Evolutionary conservation across 352 stramenopile genomes (phyloP), one percentile per base, ranked within the genome.

Genomic region (Pythium vanterpoolii): DNA sequence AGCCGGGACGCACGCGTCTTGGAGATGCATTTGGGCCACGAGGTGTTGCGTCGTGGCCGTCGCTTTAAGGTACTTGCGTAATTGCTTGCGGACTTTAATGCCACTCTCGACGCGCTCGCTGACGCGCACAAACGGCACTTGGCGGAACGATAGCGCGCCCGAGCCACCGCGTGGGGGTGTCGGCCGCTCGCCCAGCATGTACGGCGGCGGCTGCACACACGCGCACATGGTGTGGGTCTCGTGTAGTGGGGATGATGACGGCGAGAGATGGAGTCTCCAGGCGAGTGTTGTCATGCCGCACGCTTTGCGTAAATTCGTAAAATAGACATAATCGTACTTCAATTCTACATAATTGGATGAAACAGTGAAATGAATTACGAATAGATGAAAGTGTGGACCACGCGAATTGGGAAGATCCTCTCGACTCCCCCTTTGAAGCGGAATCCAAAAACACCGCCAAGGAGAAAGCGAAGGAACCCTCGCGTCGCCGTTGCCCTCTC

Each of bases 61-160:
- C 45, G 83, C 77, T 59, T 89, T 89, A 19, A 94, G 69, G 66
- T 94, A 94, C 69, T 92, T 92, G 64, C 80, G 71, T 34, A 94
- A 65, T 60, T 94, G 80, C 63, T 91, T 89, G 66, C 85, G 83
- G 26, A 92, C 83, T 52, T 86, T 87, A 43, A 90, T 73, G 52
- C 85, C 85, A 59, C 76, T 90, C 62, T 92, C 85, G 33, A 92
- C 79, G 54, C 85, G 85, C 59, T 88, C 79, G 56, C 61, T 86
- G 46, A 87, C 81, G 50, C 79, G 81, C 43, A 94, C 79, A 57
- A 92, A 94, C 40, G 85, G 85, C 46, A 94, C 85, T 52, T 91
- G 81, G n/a, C 74, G 79, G 62, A 89, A 91, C 24, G 79, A 77
- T 4, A 79, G 67, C 1, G 72, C 64, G n/a, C 77, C 72, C 6